Evolutionary conservation across 768 basidiomycete genomes (phyloP).

Genomic region (Boletus rubroflammeus): DNA sequence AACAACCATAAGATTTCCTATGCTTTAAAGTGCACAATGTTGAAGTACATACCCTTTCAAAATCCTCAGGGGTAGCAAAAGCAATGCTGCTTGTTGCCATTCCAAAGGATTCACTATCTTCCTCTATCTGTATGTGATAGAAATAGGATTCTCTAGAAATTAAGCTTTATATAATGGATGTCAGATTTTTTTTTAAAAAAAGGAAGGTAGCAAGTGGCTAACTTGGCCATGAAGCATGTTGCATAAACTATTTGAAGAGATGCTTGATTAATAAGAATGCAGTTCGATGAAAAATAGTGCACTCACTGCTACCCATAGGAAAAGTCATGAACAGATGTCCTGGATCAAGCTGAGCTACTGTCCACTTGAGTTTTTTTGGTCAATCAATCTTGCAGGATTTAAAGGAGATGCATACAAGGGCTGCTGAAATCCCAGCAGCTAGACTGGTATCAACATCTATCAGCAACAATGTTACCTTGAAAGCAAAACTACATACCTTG

Average conservation of each 20-base stretch:
- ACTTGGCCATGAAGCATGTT: conserved; percentile 30
- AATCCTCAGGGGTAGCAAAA: conserved; percentile 2
- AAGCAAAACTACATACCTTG: conserved; percentile 12
- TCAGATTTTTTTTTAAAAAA: not conserved
- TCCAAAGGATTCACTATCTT: not conserved
- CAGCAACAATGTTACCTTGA: not conserved
- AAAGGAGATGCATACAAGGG: conserved; percentile 16
- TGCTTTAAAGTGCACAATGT: not conserved
- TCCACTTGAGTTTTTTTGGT: conserved; percentile 17
- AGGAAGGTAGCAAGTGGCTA: not conserved
- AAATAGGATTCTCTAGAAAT: conserved; percentile 31
- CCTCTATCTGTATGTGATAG: not conserved
- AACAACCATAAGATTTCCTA: not conserved
- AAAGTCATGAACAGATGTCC: conserved; percentile 23
- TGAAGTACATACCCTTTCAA: conserved; percentile 1
- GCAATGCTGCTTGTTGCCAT: not conserved
- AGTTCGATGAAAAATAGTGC: not conserved
- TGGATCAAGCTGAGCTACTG: conserved; percentile 10
- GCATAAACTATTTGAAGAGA: conserved; percentile 22
- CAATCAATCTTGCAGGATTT: not conserved
- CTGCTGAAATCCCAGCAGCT: conserved; percentile 6
- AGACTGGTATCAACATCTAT: conserved; percentile 9
- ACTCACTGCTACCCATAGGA: conserved; percentile 26
- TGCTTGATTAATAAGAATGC: not conserved
- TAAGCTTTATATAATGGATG: conserved; percentile 7